Percentiles rank a stretch among this genome's conserved stretches.
These are phyloP conservation scores for Emergomyces pasteurianus DNA, from an alignment of 2,329 filamentous ascomycete species.

Conservation along the genomic window DNA sequence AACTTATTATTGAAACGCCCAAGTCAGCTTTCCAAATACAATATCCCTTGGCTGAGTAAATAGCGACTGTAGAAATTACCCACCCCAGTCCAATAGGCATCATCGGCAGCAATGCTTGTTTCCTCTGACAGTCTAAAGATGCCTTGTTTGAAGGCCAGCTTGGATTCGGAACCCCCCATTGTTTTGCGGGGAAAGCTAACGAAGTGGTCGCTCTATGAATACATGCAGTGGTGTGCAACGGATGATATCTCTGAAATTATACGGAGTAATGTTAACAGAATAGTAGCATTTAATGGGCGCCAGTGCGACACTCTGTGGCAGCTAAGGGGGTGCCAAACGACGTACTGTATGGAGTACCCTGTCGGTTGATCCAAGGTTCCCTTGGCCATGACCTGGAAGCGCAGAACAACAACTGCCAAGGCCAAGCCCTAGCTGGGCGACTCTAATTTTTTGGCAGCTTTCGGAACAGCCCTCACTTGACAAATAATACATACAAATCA, in stretches of 20 bases:
- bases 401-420: neutral
- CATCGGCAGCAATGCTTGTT: constrained; percentile 71
- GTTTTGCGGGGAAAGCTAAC: constrained; percentile 14
- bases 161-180: constrained; percentile 98
- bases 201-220: neutral
- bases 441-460: too few relatives aligned
- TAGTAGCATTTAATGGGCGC: neutral
- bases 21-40: neutral
- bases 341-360: neutral
- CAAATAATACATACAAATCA: too few relatives aligned
- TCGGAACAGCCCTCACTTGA: neutral
- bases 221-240: neutral
- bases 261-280: neutral
- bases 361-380: neutral
- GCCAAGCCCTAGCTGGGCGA: too few relatives aligned
- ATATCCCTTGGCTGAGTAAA: neutral
- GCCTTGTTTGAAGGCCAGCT: constrained; percentile 96
- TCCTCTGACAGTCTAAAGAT: constrained; percentile 95
- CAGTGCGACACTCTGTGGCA: neutral
- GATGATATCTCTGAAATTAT: neutral
- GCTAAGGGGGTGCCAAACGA: neutral
- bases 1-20: constrained; percentile 55
- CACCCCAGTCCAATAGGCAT: constrained; percentile 87
- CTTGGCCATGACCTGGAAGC: neutral
- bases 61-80: constrained; percentile 24